phyloP scores from a whole-genome alignment of 2,329 filamentous ascomycete species.

The Hymenoscyphus albidus region DNA sequence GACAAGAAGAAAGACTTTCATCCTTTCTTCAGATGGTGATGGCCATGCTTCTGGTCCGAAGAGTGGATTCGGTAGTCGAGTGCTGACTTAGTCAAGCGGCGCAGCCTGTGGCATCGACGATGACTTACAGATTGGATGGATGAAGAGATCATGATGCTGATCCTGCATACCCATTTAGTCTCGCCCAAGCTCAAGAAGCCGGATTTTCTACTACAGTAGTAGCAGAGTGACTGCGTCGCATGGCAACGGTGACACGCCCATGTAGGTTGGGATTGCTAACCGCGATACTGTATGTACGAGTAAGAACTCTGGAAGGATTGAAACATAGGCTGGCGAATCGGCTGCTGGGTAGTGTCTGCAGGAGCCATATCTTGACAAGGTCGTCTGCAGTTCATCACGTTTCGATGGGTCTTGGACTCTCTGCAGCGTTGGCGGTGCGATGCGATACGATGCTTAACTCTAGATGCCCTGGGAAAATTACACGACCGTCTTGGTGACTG shows the following conservation, averaged over 20 bases:
- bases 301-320: background rate
- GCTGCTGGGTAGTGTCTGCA: background rate
- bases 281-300: background rate
- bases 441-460: background rate
- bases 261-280: conserved; percentile 1
- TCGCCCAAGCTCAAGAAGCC: background rate
- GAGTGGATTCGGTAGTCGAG: background rate
- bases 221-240: background rate
- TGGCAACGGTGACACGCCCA: background rate
- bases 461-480: background rate
- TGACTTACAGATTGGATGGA: background rate
- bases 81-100: background rate
- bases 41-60: background rate
- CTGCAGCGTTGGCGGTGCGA: background rate
- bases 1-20: background rate
- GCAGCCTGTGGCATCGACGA: background rate
- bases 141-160: background rate
- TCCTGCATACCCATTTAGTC: background rate
- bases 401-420: too few species aligned
- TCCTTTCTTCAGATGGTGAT: background rate
- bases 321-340: background rate
- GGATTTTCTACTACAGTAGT: background rate
- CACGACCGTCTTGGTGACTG: background rate
- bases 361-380: background rate
- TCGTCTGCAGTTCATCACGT: background rate